Evolutionary conservation across 2,329 filamentous ascomycete genomes (phyloP).

Genomic region (Alternaria sp.): DNA sequence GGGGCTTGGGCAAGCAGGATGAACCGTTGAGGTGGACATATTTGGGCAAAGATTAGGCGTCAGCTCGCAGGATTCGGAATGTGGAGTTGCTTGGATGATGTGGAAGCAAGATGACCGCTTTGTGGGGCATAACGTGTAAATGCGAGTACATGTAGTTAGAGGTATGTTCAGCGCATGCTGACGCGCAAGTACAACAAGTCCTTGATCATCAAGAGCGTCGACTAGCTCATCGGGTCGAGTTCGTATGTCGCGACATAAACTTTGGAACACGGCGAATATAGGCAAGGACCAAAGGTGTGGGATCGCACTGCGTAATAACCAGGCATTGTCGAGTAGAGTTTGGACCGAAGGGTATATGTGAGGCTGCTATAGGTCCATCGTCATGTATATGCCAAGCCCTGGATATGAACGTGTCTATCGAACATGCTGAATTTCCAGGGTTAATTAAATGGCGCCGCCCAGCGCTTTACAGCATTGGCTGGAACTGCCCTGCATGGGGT

Average conservation of each 20-base stretch:
- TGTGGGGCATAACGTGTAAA: slow-evolving; percentile 3
- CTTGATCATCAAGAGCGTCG: slow-evolving; percentile 21
- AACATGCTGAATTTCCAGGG: slow-evolving; percentile 23
- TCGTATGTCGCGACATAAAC: slow-evolving; percentile 4
- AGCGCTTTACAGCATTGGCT: slow-evolving; percentile 16
- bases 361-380: slow-evolving; percentile 33
- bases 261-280: slow-evolving; percentile 25
- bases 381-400: slow-evolving; percentile 22
- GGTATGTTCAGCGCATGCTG: slow-evolving; percentile 17
- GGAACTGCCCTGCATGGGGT: slow-evolving; percentile 6
- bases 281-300: slow-evolving; percentile 19
- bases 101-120: slow-evolving; percentile 7
- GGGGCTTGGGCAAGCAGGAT: slow-evolving; percentile 52
- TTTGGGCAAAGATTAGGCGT: slow-evolving; percentile 50
- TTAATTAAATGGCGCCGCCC: slow-evolving; percentile 21
- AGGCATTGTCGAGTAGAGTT: slow-evolving; percentile 28
- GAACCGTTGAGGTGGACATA: slow-evolving; percentile 56
- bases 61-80: slow-evolving; percentile 13
- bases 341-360: slow-evolving; percentile 39
- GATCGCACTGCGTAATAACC: slow-evolving; percentile 16
- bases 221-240: slow-evolving; percentile 3
- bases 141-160: slow-evolving; percentile 2
- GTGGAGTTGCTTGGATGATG: slow-evolving; percentile 8
- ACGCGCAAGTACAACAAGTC: slow-evolving; percentile 11
- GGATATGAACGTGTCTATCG: slow-evolving; percentile 28